Evolutionary conservation across 1,139 yeast species (phyloP), one percentile per base, ranked within the genome.

Genomic region (Geotrichum fermentans): DNA sequence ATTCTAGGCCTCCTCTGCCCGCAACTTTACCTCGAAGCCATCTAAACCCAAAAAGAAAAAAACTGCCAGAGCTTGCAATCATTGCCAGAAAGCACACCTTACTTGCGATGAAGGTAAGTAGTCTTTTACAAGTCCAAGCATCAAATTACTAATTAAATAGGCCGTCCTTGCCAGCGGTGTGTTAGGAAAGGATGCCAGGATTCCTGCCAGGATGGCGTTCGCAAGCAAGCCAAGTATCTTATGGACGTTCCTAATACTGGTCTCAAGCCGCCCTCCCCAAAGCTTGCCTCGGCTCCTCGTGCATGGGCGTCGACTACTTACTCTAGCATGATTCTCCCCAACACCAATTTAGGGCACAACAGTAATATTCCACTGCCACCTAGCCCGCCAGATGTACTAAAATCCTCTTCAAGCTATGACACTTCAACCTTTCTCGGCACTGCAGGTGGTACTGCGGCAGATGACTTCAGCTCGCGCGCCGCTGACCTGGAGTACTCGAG

Each of bases 71-170:
- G 97, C 97, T n/a, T 90, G 97, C 60, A 78, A 79, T 46, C 94
- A 88, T 67, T 90, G 97, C 63, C 89, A 89, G 54, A 80, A 78
- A 60, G 86, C 95, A 1, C 97, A 90, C 65, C 80, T 88, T 73
- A 84, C 96, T 0, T 90, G 97, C 65, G 96, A 88, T 58, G 75
- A 80, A 14, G 67, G 49, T 40, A 34, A 16, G 35, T 20, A 16
- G n/a, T 26, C 16, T 11, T 43, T 43, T 35, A 28, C 26, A 17
- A 30, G 17, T 22, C 33, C n/a, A 20, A 3, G 26, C n/a, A n/a
- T n/a, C n/a, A n/a, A n/a, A n/a, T 35, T 14, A 18, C 18, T 37
- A 24, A 37, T 18, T 14, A 17, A 10, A 7, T 20, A 45, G 67
- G 68, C 24, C 62, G 97, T 41, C 97, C 97, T 0, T 90, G 97